phyloP scores from a whole-genome alignment of 441 rosid species.

The Theobroma grandiflorum region DNA sequence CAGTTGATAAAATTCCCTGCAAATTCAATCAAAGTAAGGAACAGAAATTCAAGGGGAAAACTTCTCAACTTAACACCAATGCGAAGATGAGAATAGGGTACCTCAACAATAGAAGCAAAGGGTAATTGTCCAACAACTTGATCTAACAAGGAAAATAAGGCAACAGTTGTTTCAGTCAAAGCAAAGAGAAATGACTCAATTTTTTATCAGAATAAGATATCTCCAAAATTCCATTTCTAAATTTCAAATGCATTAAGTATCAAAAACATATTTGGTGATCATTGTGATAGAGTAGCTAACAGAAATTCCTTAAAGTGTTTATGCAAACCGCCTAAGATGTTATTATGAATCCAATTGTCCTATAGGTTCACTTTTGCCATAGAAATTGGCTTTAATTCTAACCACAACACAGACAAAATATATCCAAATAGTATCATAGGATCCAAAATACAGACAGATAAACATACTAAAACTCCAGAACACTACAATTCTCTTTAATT shows the following conservation, averaged over 20 bases:
- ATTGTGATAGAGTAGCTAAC: background rate
- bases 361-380: background rate
- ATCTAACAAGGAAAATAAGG: constrained; percentile 41
- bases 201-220: background rate
- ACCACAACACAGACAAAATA: background rate
- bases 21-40: constrained; percentile 24
- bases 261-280: background rate
- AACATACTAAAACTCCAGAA: too few relatives aligned
- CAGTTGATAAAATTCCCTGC: constrained; percentile 54
- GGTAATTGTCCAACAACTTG: constrained; percentile 38
- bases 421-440: background rate
- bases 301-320: background rate
- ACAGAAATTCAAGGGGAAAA: constrained; percentile 12
- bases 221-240: constrained; percentile 2
- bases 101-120: constrained; percentile 48
- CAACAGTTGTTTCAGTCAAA: constrained; percentile 14
- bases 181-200: background rate
- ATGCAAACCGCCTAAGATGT: background rate
- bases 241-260: background rate
- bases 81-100: constrained; percentile 27
- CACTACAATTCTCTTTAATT: background rate
- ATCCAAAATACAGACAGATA: too few relatives aligned
- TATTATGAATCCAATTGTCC: background rate
- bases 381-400: constrained; percentile 1
- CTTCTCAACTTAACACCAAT: background rate